Percentiles rank a stretch among this genome's conserved stretches.
Conservation (phyloP, 2,329 filamentous ascomycete species). For the Grosmannia clavigera region DNA sequence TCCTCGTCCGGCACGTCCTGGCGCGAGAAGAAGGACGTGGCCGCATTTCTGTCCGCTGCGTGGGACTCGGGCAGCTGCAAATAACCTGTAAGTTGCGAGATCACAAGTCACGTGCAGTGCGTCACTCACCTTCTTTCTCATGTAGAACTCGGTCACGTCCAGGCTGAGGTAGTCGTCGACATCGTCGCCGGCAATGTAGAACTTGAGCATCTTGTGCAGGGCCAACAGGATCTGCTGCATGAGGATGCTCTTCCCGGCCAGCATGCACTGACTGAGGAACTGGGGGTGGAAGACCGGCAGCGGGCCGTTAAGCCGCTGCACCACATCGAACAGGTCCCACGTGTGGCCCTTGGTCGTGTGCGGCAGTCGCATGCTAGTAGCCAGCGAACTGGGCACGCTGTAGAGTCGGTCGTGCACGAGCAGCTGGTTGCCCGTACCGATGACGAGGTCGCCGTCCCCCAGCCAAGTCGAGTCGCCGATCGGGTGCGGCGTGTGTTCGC, state of each 20-base stretch:
- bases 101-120: too few species aligned
- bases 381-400: slow-evolving; percentile 46
- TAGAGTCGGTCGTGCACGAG: slow-evolving; percentile 75
- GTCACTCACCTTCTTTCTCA: slow-evolving; percentile 18
- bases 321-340: slow-evolving; percentile 67
- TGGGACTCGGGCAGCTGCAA: neutral
- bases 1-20: slow-evolving; percentile 33
- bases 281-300: slow-evolving; percentile 88
- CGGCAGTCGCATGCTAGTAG: slow-evolving; percentile 37
- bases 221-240: slow-evolving; percentile 63
- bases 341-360: slow-evolving; percentile 32
- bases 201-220: slow-evolving; percentile 67
- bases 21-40: slow-evolving; percentile 23
- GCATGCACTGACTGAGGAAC: slow-evolving; percentile 74
- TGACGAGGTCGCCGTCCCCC: slow-evolving; percentile 68
- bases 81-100: neutral
- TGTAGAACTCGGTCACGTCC: slow-evolving; percentile 46
- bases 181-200: slow-evolving; percentile 66
- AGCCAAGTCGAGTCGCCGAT: slow-evolving; percentile 93
- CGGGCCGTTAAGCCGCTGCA: slow-evolving; percentile 74
- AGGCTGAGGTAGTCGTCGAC: slow-evolving; percentile 68
- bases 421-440: slow-evolving; percentile 84
- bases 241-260: slow-evolving; percentile 60
- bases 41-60: neutral
- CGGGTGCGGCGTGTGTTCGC: slow-evolving; percentile 72